Evolutionary conservation across 2,329 filamentous ascomycete genomes (phyloP).

Genomic region (Phyllosticta citribraziliensis): DNA sequence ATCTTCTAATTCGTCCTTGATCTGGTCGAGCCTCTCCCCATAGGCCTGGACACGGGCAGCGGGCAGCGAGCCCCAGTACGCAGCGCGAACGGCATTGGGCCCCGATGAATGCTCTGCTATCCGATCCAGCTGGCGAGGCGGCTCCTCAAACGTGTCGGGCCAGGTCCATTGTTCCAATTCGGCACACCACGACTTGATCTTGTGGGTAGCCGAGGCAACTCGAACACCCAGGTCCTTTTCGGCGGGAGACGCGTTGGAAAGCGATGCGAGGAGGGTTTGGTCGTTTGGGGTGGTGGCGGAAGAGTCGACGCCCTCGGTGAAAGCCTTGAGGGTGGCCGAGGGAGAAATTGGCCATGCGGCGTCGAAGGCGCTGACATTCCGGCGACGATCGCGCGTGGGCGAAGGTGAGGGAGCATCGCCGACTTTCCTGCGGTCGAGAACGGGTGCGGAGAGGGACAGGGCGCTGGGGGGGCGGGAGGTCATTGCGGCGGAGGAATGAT

Average conservation of each 20-base stretch:
- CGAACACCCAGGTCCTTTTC: constrained; percentile 64
- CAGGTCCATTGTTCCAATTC: constrained; percentile 58
- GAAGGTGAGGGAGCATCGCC: constrained; percentile 6
- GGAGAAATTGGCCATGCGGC: constrained; percentile 21
- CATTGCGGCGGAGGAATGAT: constrained; percentile 16
- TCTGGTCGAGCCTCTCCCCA: constrained; percentile 64
- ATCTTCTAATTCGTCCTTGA: constrained; percentile 57
- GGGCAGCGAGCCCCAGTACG: constrained; percentile 62
- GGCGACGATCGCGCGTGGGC: constrained; percentile 10
- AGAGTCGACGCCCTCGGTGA: constrained; percentile 34
- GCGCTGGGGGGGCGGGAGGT: constrained; percentile 23
- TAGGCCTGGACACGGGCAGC: constrained; percentile 55
- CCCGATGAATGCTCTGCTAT: constrained; percentile 6
- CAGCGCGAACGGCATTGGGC: background rate
- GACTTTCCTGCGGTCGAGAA: constrained; percentile 5
- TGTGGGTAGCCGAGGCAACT: constrained; percentile 60
- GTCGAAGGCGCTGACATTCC: constrained; percentile 6
- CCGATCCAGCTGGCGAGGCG: constrained; percentile 13
- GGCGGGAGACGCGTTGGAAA: constrained; percentile 51
- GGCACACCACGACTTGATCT: constrained; percentile 63
- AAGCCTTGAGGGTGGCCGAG: constrained; percentile 32
- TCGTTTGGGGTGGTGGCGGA: constrained; percentile 32
- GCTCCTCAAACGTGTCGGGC: constrained; percentile 40
- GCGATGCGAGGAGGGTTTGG: constrained; percentile 40
- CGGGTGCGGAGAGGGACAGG: constrained; percentile 8